phyloP scores from a whole-genome alignment of 116 monocot species.

The Zostera marina region DNA sequence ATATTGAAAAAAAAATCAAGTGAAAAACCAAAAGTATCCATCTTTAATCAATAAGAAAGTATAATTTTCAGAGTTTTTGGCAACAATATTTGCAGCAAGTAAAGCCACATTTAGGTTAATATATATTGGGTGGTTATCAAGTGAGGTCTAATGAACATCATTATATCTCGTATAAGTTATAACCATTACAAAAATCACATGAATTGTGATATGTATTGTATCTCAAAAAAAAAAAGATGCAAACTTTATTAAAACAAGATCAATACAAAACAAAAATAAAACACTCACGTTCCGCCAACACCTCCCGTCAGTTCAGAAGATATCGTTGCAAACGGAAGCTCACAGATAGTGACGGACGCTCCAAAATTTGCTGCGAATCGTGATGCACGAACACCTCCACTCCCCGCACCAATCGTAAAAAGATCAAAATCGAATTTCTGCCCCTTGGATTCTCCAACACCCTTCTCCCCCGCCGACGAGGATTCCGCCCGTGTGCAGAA shows the following conservation, averaged over 20 bases:
- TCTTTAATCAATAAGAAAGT: too few relatives aligned
- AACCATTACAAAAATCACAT: too few relatives aligned
- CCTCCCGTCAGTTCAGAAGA: slow-evolving; percentile 72
- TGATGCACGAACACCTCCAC: slow-evolving; percentile 86
- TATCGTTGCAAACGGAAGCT: slow-evolving; percentile 83
- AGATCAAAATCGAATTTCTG: slow-evolving; percentile 65
- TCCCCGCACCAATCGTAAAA: slow-evolving; percentile 95
- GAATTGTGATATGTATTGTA: too few relatives aligned
- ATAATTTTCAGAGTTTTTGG: too few relatives aligned
- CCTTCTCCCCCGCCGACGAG: slow-evolving; percentile 5
- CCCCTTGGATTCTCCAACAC: slow-evolving; percentile 7
- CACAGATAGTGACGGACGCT: slow-evolving; percentile 78
- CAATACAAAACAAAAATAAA: background rate
- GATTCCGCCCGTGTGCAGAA: slow-evolving; percentile 8
- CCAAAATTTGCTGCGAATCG: slow-evolving; percentile 72
- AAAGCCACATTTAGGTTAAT: too few relatives aligned
- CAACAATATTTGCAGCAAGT: too few relatives aligned
- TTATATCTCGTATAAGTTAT: too few relatives aligned
- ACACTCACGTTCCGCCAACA: slow-evolving; percentile 80
- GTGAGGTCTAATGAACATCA: too few relatives aligned
- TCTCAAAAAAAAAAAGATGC: background rate
- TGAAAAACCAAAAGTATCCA: too few relatives aligned
- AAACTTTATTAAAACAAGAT: background rate
- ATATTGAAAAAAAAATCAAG: background rate
- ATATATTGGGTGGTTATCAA: too few relatives aligned